Conservation (phyloP, 2,329 filamentous ascomycete species). For the Colletotrichum orbiculare region DNA sequence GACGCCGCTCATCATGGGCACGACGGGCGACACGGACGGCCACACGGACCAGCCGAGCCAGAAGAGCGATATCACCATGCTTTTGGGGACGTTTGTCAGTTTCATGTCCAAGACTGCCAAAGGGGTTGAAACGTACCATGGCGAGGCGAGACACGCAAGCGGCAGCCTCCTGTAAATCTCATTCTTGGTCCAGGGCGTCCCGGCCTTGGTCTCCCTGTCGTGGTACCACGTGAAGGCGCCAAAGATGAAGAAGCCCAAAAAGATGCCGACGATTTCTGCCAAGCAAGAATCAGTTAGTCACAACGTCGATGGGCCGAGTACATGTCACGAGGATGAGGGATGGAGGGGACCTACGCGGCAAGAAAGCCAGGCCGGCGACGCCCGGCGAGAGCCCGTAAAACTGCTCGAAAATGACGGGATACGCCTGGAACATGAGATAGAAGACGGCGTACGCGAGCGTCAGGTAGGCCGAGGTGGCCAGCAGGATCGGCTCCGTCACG, state of each 20-base stretch:
- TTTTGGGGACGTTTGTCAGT: constrained; percentile 49
- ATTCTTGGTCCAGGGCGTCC: constrained; percentile 45
- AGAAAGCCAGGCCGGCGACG: constrained; percentile 58
- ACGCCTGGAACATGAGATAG: constrained; percentile 64
- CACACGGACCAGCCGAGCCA: constrained; percentile 71
- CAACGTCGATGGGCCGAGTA: background rate
- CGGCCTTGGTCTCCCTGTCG: constrained; percentile 40
- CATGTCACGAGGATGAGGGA: too few species aligned
- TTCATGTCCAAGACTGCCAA: too few species aligned
- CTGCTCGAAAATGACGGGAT: constrained; percentile 59
- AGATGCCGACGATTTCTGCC: background rate
- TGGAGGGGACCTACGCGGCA: constrained; percentile 52
- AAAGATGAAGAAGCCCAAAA: constrained; percentile 31
- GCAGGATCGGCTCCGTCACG: constrained; percentile 61
- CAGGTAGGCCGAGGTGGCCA: constrained; percentile 59
- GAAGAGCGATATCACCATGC: constrained; percentile 67
- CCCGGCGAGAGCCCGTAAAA: constrained; percentile 58
- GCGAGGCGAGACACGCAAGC: constrained; percentile 67
- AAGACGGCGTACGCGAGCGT: constrained; percentile 62
- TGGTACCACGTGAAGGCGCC: constrained; percentile 44
- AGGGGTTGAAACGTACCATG: constrained; percentile 58
- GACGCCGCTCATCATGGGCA: constrained; percentile 55
- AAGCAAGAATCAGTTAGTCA: constrained; percentile 37
- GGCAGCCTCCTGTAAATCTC: constrained; percentile 50
- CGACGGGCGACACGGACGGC: constrained; percentile 43